phyloP scores from a whole-genome alignment of 1,284 basidiomycete genomes.

The Veloporphyrellus conicus region DNA sequence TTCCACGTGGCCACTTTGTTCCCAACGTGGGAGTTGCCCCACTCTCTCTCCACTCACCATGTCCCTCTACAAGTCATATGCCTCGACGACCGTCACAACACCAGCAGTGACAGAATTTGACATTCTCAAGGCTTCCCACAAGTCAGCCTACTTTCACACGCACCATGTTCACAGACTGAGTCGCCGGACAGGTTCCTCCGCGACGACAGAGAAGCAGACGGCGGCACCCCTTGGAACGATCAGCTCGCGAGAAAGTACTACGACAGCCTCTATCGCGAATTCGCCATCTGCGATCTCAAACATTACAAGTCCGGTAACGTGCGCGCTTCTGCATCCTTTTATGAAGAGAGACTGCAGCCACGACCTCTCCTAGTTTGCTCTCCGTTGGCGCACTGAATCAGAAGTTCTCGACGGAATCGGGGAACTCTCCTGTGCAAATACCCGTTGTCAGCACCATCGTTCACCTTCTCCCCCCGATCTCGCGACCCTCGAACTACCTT shows the following conservation, averaged over 20 bases:
- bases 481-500: slow-evolving; percentile 79
- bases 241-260: slow-evolving; percentile 85
- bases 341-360: neutral
- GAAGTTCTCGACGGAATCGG: slow-evolving; percentile 84
- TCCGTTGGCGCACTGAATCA: slow-evolving; percentile 86
- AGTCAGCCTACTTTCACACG: slow-evolving; percentile 35
- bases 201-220: slow-evolving; percentile 47
- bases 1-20: no score
- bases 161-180: neutral
- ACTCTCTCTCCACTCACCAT: neutral
- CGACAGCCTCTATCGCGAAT: slow-evolving; percentile 81
- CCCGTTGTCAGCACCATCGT: slow-evolving; percentile 71
- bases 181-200: slow-evolving; percentile 66
- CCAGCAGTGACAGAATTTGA: slow-evolving; percentile 53
- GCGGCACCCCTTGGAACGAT: slow-evolving; percentile 67
- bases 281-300: slow-evolving; percentile 87
- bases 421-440: slow-evolving; percentile 82
- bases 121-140: slow-evolving; percentile 60
- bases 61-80: slow-evolving; percentile 6
- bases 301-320: slow-evolving; percentile 92
- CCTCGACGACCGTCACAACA: slow-evolving; percentile 1
- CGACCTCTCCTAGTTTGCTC: slow-evolving; percentile 56
- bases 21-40: no score
- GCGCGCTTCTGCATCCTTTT: slow-evolving; percentile 14
- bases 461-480: slow-evolving; percentile 33